These are phyloP conservation scores for Aspergillus texensis DNA, from an alignment of 2,329 filamentous ascomycete genomes.

Conservation along the genomic window DNA sequence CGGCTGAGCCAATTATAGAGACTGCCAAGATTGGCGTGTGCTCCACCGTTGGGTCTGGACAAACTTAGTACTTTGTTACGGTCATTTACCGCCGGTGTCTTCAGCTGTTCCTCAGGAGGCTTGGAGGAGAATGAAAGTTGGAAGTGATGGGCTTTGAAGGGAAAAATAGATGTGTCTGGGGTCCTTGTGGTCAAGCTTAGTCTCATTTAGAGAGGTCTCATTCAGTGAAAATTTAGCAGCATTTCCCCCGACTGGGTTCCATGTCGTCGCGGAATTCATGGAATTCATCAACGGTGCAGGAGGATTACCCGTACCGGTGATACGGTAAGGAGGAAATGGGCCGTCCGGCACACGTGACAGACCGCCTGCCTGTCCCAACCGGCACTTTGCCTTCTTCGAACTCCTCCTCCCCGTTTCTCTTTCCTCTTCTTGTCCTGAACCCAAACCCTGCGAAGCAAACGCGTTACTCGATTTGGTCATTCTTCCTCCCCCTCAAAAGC, in stretches of 20 bases:
- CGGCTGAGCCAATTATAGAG: slow-evolving; percentile 20
- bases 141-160: not conserved
- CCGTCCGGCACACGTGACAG: slow-evolving; percentile 32
- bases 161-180: too few species aligned
- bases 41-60: slow-evolving; percentile 25
- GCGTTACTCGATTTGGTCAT: slow-evolving; percentile 52
- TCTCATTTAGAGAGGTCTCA: not conserved
- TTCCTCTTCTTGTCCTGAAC: slow-evolving; percentile 38
- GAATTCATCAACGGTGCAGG: not conserved
- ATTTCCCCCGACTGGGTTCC: not conserved
- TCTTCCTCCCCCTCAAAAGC: slow-evolving; percentile 41
- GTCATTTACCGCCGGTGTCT: not conserved
- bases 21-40: slow-evolving; percentile 18
- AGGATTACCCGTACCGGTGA: not conserved
- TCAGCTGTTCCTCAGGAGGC: not conserved
- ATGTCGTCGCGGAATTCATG: not conserved
- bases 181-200: not conserved
- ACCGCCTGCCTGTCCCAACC: slow-evolving; percentile 31
- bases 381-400: slow-evolving; percentile 41
- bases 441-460: slow-evolving; percentile 48
- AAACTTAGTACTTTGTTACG: slow-evolving; percentile 14
- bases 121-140: not conserved
- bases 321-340: not conserved
- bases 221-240: not conserved
- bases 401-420: slow-evolving; percentile 27